phyloP scores from a whole-genome alignment of 257 asterid species.

The Nicotiana attenuata region DNA sequence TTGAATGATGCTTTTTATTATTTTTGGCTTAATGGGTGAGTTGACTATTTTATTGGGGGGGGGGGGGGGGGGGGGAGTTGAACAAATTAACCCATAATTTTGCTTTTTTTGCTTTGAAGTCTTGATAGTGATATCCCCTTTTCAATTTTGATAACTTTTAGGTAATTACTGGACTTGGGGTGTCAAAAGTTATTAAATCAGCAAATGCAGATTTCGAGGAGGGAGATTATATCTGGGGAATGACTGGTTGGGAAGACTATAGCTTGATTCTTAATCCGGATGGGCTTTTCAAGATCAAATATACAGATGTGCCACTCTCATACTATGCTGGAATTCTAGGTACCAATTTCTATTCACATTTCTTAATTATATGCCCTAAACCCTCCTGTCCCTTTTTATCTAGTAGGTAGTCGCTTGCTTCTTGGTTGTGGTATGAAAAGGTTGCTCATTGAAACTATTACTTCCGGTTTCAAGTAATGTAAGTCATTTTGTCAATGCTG shows the following conservation, averaged over 20 bases:
- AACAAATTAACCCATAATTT: neutral
- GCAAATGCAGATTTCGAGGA: slow-evolving; percentile 10
- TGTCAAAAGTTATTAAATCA: slow-evolving; percentile 17
- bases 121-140: neutral
- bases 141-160: neutral
- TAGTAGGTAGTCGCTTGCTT: neutral
- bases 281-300: neutral
- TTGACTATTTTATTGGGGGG: neutral
- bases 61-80: neutral
- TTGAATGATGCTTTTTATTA: neutral
- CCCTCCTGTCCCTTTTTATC: neutral
- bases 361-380: neutral
- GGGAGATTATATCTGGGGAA: slow-evolving; percentile 24
- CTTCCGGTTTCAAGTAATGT: neutral
- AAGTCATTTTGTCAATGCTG: neutral
- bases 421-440: neutral
- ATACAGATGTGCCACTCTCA: slow-evolving; percentile 15
- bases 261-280: slow-evolving; percentile 5
- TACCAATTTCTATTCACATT: neutral
- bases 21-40: neutral
- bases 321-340: slow-evolving; percentile 22
- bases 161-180: slow-evolving; percentile 20
- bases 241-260: slow-evolving; percentile 22
- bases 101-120: neutral
- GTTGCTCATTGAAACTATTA: neutral